Base-by-base conservation (phyloP, 352 stramenopile genomes). In the Phytophthora ohioensis region DNA sequence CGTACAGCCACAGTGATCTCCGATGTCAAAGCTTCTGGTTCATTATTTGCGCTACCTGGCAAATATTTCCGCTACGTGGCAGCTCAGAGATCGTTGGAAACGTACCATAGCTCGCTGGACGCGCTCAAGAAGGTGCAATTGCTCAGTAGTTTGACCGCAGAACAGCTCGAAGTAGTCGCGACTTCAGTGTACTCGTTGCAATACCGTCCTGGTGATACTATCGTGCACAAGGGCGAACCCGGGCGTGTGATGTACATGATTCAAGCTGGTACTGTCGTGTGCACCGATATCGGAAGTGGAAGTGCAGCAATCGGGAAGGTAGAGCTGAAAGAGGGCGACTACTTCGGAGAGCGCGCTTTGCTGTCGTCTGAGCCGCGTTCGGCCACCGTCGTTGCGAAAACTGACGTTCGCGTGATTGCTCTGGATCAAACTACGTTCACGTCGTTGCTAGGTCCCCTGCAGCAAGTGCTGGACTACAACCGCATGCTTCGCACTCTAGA, bases 371-470 rank as follows among this genome's bases (percentile, higher is more conserved):
- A 98, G 69, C 90, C 92, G 39, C 85, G 91, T 15, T 87, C 91
- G 6, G 93, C 93, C 5, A 98, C 94, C 8, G 91, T 98, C 35
- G 84, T 91, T 13, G 91, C 92, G 0, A 76, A 82, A 34, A 85
- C 71, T 3, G 70, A 86, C 38, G 82, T 84, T 3, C 71, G 70
- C 0, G 54, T 87, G 12, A 80, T 91, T 58, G 90, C 83, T 13
- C 78, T 99, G 30, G 91, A 97, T 56, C 87, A 95, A 57, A 82
- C 97, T 57, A 97, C 95, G 7, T 99, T 99, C 75, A 84, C 92
- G 41, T 83, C 85, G 21, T 83, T 98, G 46, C 70, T 99, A 32
- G 95, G 95, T 17, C 87, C 96, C 34, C 75, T 99, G 13, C 77
- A 97, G 35, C 79, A 88, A 43, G 69, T 98, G 34, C 78, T 98